Evolutionary conservation across 257 asterid species (phyloP), one percentile per base, ranked within the genome.

Genomic region (Solanum chaucha): DNA sequence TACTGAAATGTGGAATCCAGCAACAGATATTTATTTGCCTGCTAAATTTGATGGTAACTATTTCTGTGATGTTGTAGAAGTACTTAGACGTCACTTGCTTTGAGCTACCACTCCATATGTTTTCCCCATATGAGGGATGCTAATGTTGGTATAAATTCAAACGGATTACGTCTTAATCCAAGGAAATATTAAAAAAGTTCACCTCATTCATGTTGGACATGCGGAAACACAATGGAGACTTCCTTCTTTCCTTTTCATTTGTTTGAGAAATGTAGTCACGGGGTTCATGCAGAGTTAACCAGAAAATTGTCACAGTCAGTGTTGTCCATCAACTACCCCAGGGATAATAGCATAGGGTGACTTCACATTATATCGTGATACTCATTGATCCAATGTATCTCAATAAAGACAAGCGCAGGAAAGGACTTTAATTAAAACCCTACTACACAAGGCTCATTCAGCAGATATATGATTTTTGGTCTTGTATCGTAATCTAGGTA

Each of bases 1-100:
- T 90, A 91, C 96, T 86, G 93, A 87, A 61, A 90, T 95, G 86
- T 95, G 99, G 99, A 95, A 96, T 92, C 98, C 98, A 80, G 95
- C 98, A 61, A 94, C 94, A 3, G 98, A 95, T 86, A 84, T 87
- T 85, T 94, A 90, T 93, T 93, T 96, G 93, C 98, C 98, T 83
- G 94, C 96, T 90, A 95, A 93, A 78, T 95, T 90, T 90, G 95
- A 93, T 90, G 98, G 99, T 96, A 93, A 91, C 41, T 51, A 44
- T 72, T 81, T 86, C 87, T 90, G 34, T 44, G 19, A 48, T 80
- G 41, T 17, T 80, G 65, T 80, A 80, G 19, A 80, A 46, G 22
- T 46, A 80, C 85, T 80, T 80, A 10, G 85, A 80, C 13, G 32
- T 61, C 17, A 28, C 67, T 80, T 48, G 41, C 67, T 80, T 46